Evolutionary conservation across 2,329 filamentous ascomycete genomes (phyloP), one percentile per base, ranked within the genome.

Genomic region (Aspergillus udagawae): DNA sequence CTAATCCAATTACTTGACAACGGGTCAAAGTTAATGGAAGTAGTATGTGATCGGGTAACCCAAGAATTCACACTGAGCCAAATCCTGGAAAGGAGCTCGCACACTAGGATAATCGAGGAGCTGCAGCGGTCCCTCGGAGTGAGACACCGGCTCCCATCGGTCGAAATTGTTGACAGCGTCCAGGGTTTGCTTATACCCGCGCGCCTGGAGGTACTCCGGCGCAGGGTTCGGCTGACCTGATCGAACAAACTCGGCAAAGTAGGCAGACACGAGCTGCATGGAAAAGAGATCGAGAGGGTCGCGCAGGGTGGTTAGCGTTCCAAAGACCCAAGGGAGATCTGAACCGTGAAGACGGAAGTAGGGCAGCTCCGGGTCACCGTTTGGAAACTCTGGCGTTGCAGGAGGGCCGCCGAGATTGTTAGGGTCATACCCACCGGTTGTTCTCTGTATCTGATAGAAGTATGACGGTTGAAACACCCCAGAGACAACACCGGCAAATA

Each of bases 371-470:
- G 80, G 80, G 57, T 83, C 74, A 5, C 82, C 79, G 41, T 80
- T 58, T 48, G 75, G 55, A 56, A 67, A 61, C 52, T 61, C 56
- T 59, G 78, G 62, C 45, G 67, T 57, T 69, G 76, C 57, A 64
- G 75, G 63, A 72, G 77, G 76, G 0, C 78, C 73, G 35, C 80
- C 79, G 2, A 81, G 73, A 27, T 75, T 73, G 47, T 84, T 83
- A 51, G 81, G 83, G 52, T 80, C 79, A 44, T 79, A 77, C 1
- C 79, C 79, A 59, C 77, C 76, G 57, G 80, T 82, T 0, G 79
- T 80, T 44, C 83, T 78, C 57, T 84, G 80, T 60, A 85, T 81
- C 65, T 85, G 80, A 70, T 86, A 86, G 66, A 80, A 84, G 66
- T 83, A 86, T 0, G 82, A 73, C 7, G 72, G 69, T 41, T 73